Conservation (phyloP, 2,329 filamentous ascomycete genomes). For the Fusarium hostae region DNA sequence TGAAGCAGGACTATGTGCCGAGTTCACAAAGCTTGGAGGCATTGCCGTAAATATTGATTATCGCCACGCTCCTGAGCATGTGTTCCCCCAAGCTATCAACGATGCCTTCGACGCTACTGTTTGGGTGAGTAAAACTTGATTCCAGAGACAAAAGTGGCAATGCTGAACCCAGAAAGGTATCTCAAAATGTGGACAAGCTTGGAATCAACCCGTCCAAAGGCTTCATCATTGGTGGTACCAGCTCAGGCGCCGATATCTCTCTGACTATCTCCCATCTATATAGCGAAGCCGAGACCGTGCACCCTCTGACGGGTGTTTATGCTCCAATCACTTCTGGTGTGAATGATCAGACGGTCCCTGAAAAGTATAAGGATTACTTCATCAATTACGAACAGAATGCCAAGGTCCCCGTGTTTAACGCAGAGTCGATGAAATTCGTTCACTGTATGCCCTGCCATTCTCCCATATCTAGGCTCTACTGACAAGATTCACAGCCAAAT, state of each 20-base stretch:
- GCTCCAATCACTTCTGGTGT: conserved; percentile 38
- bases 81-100: conserved; percentile 44
- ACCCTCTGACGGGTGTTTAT: conserved; percentile 45
- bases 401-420: conserved; percentile 37
- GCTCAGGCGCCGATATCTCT: conserved; percentile 46
- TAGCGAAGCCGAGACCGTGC: conserved; percentile 19
- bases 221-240: conserved; percentile 43
- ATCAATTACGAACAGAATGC: conserved; percentile 45
- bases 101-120: conserved; percentile 45
- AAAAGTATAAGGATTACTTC: conserved; percentile 45
- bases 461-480: neutral
- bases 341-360: conserved; percentile 39
- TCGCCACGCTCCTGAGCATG: conserved; percentile 45
- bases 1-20: conserved; percentile 39
- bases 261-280: conserved; percentile 42
- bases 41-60: conserved; percentile 45
- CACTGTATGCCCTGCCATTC: conserved; percentile 23
- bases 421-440: conserved; percentile 41
- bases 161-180: conserved; percentile 23
- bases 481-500: conserved; percentile 32
- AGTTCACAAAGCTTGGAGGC: conserved; percentile 43
- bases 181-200: conserved; percentile 32
- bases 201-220: conserved; percentile 42
- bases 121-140: conserved; percentile 33
- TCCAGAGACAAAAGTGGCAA: neutral